Conservation (phyloP, 768 basidiomycete genomes). For the Lactarius quietus region DNA sequence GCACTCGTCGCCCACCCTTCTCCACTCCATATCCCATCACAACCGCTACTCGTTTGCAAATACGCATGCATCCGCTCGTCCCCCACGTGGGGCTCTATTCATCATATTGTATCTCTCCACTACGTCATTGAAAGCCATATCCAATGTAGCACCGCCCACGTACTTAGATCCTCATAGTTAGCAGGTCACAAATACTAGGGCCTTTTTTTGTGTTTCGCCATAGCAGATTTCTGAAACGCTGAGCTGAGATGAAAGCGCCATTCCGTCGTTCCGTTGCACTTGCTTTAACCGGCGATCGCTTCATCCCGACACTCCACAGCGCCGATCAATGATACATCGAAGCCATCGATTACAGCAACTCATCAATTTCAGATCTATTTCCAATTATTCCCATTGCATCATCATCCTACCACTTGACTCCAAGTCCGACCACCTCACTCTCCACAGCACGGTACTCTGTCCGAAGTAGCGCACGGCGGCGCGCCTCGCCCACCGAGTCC, state of each 20-base stretch:
- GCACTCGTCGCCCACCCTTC: not conserved
- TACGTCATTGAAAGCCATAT: constrained; percentile 20
- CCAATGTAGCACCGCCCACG: constrained; percentile 24
- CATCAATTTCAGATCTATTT: not conserved
- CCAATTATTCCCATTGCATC: not conserved
- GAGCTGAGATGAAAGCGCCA: not conserved
- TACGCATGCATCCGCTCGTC: not conserved
- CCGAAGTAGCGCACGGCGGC: too few relatives aligned
- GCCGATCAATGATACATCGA: not conserved
- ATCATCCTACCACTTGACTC: constrained; percentile 24
- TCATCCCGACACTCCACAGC: not conserved
- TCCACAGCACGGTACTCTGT: constrained; percentile 84
- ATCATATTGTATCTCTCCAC: constrained; percentile 14
- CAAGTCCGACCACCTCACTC: constrained; percentile 67
- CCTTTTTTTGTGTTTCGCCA: constrained; percentile 6
- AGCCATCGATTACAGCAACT: not conserved
- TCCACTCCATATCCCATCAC: not conserved
- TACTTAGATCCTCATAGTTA: constrained; percentile 21
- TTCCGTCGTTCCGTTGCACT: not conserved
- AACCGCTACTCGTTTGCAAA: constrained; percentile 3
- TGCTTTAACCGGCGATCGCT: not conserved
- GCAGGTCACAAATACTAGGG: constrained; percentile 22
- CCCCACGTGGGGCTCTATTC: constrained; percentile 7
- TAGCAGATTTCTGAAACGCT: not conserved
- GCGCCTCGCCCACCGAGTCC: constrained; percentile 38